Conservation (phyloP, 2,329 filamentous ascomycete genomes). For the Dactylellina sp. region DNA sequence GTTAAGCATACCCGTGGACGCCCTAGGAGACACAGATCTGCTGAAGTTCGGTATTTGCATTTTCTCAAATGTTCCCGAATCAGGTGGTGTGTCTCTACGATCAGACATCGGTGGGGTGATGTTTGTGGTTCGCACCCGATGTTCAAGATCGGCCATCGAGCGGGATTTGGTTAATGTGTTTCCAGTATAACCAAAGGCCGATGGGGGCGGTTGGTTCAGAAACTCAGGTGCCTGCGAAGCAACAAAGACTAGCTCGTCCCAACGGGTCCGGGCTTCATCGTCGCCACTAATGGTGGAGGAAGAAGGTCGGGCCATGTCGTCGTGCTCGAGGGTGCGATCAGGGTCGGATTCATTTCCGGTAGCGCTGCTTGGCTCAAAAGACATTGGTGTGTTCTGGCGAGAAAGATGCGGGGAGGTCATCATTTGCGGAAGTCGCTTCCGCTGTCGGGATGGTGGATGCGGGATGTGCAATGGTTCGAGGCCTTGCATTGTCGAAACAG, state of each 20-base stretch:
- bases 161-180: conserved; percentile 55
- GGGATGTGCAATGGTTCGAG: conserved; percentile 55
- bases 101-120: conserved; percentile 56
- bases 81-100: conserved; percentile 52
- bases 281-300: conserved; percentile 52
- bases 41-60: conserved; percentile 57
- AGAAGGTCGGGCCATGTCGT: conserved; percentile 46
- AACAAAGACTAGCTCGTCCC: conserved; percentile 55
- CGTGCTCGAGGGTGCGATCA: conserved; percentile 54
- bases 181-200: conserved; percentile 50
- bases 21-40: conserved; percentile 51
- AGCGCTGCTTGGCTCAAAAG: conserved; percentile 54
- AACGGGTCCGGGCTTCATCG: conserved; percentile 49
- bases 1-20: conserved; percentile 52
- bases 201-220: conserved; percentile 50
- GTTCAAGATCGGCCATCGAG: conserved; percentile 56
- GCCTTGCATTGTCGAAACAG: conserved; percentile 50
- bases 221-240: conserved; percentile 55
- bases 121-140: conserved; percentile 53
- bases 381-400: conserved; percentile 53
- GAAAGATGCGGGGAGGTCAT: conserved; percentile 54
- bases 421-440: conserved; percentile 54
- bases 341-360: conserved; percentile 55
- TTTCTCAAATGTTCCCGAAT: conserved; percentile 57
- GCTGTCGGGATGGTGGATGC: conserved; percentile 53